Percentiles rank a stretch among this genome's conserved stretches.
Evolutionary conservation across 306 rosid species (phyloP).

Genomic region (Cucurbita pepo): DNA sequence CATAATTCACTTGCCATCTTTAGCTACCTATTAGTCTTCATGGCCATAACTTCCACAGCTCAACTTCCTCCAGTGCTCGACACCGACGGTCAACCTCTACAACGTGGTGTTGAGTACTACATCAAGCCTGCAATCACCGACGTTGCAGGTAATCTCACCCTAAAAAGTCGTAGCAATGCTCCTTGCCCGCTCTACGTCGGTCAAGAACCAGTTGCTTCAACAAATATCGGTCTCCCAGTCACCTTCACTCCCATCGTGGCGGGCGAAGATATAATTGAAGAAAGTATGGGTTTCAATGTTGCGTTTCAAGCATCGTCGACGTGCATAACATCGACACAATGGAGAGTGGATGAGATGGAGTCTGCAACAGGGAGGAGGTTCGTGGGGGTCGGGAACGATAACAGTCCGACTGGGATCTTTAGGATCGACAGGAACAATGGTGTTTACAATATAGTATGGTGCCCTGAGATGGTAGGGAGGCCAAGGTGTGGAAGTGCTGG

Average conservation of each 20-base stretch:
- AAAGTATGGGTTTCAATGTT: not conserved
- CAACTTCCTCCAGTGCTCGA: not conserved
- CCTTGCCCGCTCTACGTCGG: not conserved
- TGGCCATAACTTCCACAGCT: conserved; percentile 5
- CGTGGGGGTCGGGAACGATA: not conserved
- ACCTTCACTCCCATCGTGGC: not conserved
- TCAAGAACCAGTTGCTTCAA: not conserved
- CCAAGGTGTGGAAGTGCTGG: conserved; percentile 3
- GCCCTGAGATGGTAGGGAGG: not conserved
- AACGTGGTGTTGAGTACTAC: conserved; percentile 1
- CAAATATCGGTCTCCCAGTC: not conserved
- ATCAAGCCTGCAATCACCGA: not conserved
- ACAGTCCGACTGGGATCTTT: not conserved
- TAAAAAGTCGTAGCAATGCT: not conserved
- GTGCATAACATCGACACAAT: not conserved
- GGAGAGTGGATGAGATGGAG: not conserved
- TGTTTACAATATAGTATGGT: not conserved
- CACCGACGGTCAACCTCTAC: not conserved
- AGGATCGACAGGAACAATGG: not conserved
- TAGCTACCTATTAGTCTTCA: not conserved
- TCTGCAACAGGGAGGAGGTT: not conserved
- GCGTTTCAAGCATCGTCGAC: not conserved
- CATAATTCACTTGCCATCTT: not conserved
- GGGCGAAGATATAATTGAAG: not conserved
- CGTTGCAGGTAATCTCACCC: not conserved